Conservation (phyloP, 2,329 filamentous ascomycete genomes). For the Diaporthe capsici region DNA sequence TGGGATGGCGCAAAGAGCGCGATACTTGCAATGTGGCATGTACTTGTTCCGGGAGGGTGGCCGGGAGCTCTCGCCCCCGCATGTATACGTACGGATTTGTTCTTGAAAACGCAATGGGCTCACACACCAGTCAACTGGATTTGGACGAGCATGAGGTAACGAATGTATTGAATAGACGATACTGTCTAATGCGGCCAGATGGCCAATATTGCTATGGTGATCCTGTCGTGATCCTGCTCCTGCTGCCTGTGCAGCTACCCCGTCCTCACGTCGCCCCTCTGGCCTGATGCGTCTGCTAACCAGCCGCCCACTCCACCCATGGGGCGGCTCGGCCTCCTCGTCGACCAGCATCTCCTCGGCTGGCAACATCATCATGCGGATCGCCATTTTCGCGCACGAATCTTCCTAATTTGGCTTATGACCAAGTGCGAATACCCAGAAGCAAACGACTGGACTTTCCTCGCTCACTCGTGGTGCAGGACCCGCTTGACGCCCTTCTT, state of each 20-base stretch:
- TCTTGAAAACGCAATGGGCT: not conserved
- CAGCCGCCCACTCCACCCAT: not conserved
- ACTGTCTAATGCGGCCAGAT: not conserved
- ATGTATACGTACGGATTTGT: not conserved
- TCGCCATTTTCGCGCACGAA: not conserved
- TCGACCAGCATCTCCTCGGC: conserved; percentile 25
- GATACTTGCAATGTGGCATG: not conserved
- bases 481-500: conserved; percentile 33
- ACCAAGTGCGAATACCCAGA: not conserved
- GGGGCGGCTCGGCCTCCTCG: conserved; percentile 34
- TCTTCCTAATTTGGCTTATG: not conserved
- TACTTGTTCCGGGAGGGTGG: not conserved
- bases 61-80: conserved; percentile 1
- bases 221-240: not conserved
- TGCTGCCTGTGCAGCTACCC: not conserved
- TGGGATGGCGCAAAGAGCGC: not conserved
- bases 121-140: not conserved
- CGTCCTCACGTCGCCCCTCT: not conserved
- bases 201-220: conserved; percentile 3
- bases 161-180: conserved; percentile 34
- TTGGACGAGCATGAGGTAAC: conserved; percentile 26
- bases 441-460: not conserved
- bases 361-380: conserved; percentile 4
- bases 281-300: conserved; percentile 4
- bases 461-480: not conserved